Conservation (phyloP, 2,329 filamentous ascomycete species). For the Fusarium nanum region DNA sequence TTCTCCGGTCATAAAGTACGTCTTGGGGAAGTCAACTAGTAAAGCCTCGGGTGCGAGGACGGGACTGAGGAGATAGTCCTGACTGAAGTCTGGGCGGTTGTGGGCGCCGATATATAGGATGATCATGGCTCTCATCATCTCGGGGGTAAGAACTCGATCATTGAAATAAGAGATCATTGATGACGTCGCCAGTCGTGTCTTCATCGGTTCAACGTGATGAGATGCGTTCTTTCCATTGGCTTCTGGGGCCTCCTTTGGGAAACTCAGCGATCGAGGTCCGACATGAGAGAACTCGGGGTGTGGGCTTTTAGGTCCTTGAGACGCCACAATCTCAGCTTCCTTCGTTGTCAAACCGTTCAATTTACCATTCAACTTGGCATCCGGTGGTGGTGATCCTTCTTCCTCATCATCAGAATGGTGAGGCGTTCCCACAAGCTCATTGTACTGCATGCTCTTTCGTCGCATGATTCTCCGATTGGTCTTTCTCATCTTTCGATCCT, state of each 20-base stretch:
- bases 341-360: constrained; percentile 9
- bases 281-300: constrained; percentile 65
- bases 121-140: constrained; percentile 99
- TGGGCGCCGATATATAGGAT: constrained; percentile 96
- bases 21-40: constrained; percentile 89
- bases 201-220: constrained; percentile 69
- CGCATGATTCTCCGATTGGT: constrained; percentile 83
- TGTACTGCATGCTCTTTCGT: constrained; percentile 90
- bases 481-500: constrained; percentile 80
- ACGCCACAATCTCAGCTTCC: constrained; percentile 16
- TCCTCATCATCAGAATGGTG: constrained; percentile 82
- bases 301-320: constrained; percentile 47
- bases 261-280: constrained; percentile 52
- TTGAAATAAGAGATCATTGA: constrained; percentile 99
- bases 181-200: constrained; percentile 90
- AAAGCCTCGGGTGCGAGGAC: constrained; percentile 88
- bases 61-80: constrained; percentile 90
- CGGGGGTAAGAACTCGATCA: constrained; percentile 91
- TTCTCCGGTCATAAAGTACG: constrained; percentile 93
- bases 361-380: constrained; percentile 15
- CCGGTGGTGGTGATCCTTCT: constrained; percentile 50
- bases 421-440: constrained; percentile 83
- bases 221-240: constrained; percentile 52
- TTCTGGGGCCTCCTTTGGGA: constrained; percentile 28
- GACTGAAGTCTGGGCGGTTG: constrained; percentile 90